Conservation (phyloP, 2,329 filamentous ascomycete species). For the Davidsoniella neocaledoniae region DNA sequence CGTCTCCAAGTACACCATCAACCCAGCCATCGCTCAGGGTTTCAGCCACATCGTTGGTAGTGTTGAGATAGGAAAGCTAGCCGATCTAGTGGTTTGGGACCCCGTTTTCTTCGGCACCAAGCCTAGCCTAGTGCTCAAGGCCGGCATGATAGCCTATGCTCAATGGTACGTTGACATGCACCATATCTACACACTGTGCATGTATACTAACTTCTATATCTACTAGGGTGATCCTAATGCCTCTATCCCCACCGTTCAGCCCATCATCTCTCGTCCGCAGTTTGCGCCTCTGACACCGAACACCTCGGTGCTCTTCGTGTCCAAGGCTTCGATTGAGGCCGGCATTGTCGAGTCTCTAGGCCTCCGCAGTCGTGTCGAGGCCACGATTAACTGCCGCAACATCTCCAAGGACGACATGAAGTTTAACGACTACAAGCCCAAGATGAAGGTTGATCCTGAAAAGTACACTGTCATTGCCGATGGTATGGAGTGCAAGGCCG, state of each 20-base stretch:
- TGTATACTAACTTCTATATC: too few relatives aligned
- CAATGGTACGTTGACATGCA: slow-evolving; percentile 49
- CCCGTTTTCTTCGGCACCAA: slow-evolving; percentile 77
- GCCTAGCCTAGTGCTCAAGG: slow-evolving; percentile 67
- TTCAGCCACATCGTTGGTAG: slow-evolving; percentile 78
- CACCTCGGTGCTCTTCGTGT: slow-evolving; percentile 72
- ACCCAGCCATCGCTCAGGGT: slow-evolving; percentile 79
- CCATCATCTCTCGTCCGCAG: slow-evolving; percentile 70
- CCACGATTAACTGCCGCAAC: slow-evolving; percentile 57
- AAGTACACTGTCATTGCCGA: slow-evolving; percentile 78
- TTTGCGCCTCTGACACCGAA: slow-evolving; percentile 58
- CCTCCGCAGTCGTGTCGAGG: slow-evolving; percentile 62
- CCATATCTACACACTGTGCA: background rate
- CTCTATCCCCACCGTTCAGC: slow-evolving; percentile 77
- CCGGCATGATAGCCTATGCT: slow-evolving; percentile 65
- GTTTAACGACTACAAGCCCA: slow-evolving; percentile 66
- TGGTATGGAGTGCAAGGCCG: slow-evolving; percentile 54
- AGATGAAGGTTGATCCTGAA: slow-evolving; percentile 86
- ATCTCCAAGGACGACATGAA: slow-evolving; percentile 81
- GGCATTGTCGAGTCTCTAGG: slow-evolving; percentile 56
- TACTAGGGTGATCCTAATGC: slow-evolving; percentile 59
- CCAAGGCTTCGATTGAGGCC: slow-evolving; percentile 47
- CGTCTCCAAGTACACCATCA: slow-evolving; percentile 90
- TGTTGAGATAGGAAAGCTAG: slow-evolving; percentile 75
- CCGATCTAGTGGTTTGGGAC: slow-evolving; percentile 78